Conservation (phyloP, 2,329 filamentous ascomycete genomes). For the Fusarium secorum region DNA sequence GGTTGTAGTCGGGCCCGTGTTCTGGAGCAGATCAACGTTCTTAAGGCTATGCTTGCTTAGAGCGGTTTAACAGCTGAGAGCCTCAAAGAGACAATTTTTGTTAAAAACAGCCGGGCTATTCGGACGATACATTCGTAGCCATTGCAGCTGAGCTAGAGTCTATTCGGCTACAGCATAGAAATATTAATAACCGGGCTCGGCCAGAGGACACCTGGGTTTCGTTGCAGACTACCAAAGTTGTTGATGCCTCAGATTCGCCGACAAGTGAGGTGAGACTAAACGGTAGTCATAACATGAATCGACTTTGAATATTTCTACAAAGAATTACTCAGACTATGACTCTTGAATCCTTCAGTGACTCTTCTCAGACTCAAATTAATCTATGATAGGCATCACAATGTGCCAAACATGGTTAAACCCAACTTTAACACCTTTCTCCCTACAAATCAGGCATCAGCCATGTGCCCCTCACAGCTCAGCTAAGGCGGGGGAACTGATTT, state of each 20-base stretch:
- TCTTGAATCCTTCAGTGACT: constrained; percentile 30
- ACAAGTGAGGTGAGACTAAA: not conserved
- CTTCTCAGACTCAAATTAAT: not conserved
- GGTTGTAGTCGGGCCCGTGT: constrained; percentile 75
- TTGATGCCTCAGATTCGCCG: constrained; percentile 39
- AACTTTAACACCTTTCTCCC: constrained; percentile 21
- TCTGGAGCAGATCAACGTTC: constrained; percentile 64
- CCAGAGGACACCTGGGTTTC: not conserved
- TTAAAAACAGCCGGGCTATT: not conserved
- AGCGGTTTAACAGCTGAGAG: not conserved
- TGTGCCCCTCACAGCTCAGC: constrained; percentile 18
- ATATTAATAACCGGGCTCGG: not conserved
- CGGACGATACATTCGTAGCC: not conserved
- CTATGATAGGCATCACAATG: constrained; percentile 17
- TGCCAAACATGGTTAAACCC: constrained; percentile 13
- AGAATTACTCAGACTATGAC: constrained; percentile 20
- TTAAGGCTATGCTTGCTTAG: constrained; percentile 38
- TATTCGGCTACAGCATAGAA: not conserved
- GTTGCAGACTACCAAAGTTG: not conserved
- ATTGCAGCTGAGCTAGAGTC: not conserved
- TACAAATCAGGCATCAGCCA: constrained; percentile 19
- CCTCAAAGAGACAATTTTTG: not conserved
- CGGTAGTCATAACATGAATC: not conserved
- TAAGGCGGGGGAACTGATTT: constrained; percentile 30
- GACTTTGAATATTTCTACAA: not conserved